Base-by-base conservation (phyloP, 352 stramenopile species). In the Detonula confervacea region DNA sequence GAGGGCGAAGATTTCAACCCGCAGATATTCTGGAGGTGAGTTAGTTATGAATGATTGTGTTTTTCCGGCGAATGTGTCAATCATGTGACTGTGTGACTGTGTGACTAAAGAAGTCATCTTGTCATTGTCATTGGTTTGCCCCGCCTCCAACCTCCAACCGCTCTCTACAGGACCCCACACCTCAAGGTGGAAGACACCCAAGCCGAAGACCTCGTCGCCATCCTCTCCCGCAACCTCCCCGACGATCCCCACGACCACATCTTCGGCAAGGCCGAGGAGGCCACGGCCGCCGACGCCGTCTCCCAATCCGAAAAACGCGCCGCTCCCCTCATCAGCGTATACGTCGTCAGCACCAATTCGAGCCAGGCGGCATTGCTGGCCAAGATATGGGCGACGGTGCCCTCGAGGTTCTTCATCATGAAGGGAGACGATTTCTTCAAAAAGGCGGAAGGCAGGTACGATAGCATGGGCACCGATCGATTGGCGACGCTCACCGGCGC, bases 361-460 rank as follows among this genome's bases (percentile, higher is more conserved):
- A 55, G 46, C 1, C 59, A 89, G 42, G 66, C 78, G 24, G 11
- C 64, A 7, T 33, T 70, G 2, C 35, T 92, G 6, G 33, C 33
- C 0, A 80, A 65, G 66, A 52, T 92, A 24, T 88, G 81, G 60
- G 20, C 51, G 0, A 68, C 80, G 1, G 30, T 94, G 2, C 83
- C 85, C 0, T 64, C 47, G 68, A 64, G 80, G 12, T 72, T 93
- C 35, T 84, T 80, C 44, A 35, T 81, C 11, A 67, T 94, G n/a
- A n/a, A 80, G 44, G 70, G 62, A 22, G 75, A 80, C 27, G 83
- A 92, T 72, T 94, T 94, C 73, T 90, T 90, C 59, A 72, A 44
- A 0, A 64, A 79, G 33, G 68, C 83, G 25, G 30, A 92, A 20
- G 89, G 87, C 1, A 22, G 73, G 35, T 92, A 91, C 56, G 52